Evolutionary conservation across 306 rosid genomes (phyloP).

Genomic region (Quercus robur): DNA sequence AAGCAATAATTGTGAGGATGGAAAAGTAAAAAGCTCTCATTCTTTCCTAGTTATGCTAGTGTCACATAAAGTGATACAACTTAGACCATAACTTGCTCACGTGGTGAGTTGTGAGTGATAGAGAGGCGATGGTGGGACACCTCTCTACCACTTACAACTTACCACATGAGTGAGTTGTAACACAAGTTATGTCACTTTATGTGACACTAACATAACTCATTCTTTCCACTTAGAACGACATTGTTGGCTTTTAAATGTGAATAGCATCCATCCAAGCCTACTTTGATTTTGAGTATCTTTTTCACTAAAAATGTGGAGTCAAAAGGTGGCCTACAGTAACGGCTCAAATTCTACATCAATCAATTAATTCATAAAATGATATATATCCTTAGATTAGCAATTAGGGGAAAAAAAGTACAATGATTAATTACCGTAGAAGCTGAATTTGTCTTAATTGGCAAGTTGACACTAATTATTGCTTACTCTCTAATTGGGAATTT

Average conservation of each 20-base stretch:
- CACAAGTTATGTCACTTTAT: accelerated
- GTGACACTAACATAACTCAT: accelerated
- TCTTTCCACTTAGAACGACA: background rate
- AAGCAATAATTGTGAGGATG: background rate
- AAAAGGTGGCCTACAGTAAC: background rate
- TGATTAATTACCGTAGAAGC: no score
- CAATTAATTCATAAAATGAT: no score
- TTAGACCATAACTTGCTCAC: accelerated
- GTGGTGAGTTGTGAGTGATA: no score
- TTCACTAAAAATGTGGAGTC: background rate
- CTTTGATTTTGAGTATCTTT: background rate
- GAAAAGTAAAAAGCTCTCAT: background rate
- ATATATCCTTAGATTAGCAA: no score
- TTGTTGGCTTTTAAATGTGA: constrained; percentile 8
- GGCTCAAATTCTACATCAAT: background rate
- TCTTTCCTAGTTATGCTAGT: background rate
- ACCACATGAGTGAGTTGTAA: accelerated
- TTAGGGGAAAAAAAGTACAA: no score
- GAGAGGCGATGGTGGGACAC: accelerated
- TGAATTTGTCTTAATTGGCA: no score
- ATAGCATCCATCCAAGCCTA: constrained; percentile 26
- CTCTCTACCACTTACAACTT: accelerated
- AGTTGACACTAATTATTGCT: no score
- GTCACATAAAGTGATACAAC: accelerated
- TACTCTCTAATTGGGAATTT: no score